Percentiles rank a stretch among this genome's conserved stretches.
Evolutionary conservation across 768 basidiomycete genomes (phyloP).

Genomic region (Polyporus arcularius): DNA sequence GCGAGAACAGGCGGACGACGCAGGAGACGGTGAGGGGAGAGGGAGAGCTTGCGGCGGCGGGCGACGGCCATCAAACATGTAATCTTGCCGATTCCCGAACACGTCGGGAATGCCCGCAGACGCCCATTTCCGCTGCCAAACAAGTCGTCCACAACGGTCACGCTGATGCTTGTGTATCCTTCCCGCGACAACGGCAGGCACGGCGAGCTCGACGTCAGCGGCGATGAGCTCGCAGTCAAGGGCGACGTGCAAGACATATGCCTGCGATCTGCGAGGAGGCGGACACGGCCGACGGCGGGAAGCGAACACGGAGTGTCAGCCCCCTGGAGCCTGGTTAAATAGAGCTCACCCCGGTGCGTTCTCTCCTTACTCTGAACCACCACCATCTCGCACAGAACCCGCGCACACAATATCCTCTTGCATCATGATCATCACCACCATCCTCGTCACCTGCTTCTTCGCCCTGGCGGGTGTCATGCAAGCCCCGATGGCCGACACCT

Average conservation of each 20-base stretch:
- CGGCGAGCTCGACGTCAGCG: neutral
- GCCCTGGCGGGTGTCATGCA: slow-evolving; percentile 1
- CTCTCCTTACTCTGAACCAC: neutral
- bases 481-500: neutral
- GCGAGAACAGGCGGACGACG: neutral
- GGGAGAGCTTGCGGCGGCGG: too few relatives aligned
- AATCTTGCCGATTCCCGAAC: too few relatives aligned
- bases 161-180: neutral
- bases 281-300: too few relatives aligned
- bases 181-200: neutral
- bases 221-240: neutral
- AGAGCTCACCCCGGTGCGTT: neutral
- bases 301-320: neutral
- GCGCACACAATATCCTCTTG: neutral
- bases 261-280: too few relatives aligned
- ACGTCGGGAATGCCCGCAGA: neutral
- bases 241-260: too few relatives aligned
- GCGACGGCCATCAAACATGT: too few relatives aligned
- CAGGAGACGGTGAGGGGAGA: too few relatives aligned
- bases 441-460: neutral
- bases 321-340: neutral
- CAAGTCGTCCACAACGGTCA: neutral
- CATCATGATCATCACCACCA: neutral
- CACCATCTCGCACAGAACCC: neutral
- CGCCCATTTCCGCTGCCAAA: neutral